Evolutionary conservation across 176 grass and related monocot genomes (phyloP).

Genomic region (Raddia distichophylla): DNA sequence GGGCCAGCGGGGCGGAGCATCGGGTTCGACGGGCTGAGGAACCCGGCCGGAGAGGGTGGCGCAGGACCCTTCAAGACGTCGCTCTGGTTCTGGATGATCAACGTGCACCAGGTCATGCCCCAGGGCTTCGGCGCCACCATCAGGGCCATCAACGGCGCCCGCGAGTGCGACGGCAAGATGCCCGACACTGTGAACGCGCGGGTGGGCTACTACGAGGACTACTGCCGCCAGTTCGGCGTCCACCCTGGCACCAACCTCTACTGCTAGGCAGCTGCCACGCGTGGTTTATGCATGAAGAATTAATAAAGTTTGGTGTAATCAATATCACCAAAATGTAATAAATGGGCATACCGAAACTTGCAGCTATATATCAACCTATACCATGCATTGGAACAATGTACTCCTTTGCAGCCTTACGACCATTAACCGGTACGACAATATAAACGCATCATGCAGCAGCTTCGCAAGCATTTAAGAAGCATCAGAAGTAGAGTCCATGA

Average conservation of each 20-base stretch:
- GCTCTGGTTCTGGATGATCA: slow-evolving; percentile 78
- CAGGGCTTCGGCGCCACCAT: slow-evolving; percentile 65
- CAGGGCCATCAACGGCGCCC: slow-evolving; percentile 51
- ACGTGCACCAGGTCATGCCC: slow-evolving; percentile 52
- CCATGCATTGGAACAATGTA: too few relatives aligned
- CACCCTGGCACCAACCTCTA: slow-evolving; percentile 16
- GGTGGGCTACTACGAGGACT: slow-evolving; percentile 30
- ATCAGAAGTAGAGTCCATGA: too few relatives aligned
- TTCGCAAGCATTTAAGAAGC: too few relatives aligned
- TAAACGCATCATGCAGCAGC: too few relatives aligned
- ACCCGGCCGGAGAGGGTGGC: slow-evolving; percentile 70
- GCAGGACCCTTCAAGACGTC: slow-evolving; percentile 69
- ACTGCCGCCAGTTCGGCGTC: slow-evolving; percentile 39
- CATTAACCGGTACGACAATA: too few relatives aligned
- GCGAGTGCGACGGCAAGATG: slow-evolving; percentile 3
- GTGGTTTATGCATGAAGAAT: too few relatives aligned
- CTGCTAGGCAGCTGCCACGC: neutral
- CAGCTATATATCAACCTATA: too few relatives aligned
- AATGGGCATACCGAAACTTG: too few relatives aligned
- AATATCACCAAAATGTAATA: too few relatives aligned
- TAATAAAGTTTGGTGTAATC: too few relatives aligned
- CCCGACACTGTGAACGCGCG: neutral
- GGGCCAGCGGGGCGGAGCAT: slow-evolving; percentile 54
- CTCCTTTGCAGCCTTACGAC: too few relatives aligned
- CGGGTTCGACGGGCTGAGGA: slow-evolving; percentile 69